Evolutionary conservation across 2,329 filamentous ascomycete genomes (phyloP), one percentile per base, ranked within the genome.

Genomic region (Catunica adiposa): DNA sequence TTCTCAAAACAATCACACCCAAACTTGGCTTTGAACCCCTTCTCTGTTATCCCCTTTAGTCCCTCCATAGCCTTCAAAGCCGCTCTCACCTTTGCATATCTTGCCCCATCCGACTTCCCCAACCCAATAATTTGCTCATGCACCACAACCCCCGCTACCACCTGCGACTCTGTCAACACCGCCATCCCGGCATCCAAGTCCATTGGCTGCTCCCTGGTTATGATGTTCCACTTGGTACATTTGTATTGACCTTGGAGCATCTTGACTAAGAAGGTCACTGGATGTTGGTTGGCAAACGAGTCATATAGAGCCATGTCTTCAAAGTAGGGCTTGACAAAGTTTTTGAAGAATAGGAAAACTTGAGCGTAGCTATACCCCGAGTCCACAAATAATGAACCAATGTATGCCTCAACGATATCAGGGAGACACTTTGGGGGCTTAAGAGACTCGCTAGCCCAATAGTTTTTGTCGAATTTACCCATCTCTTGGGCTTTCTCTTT

Each of bases 311-410:
- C 71, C 82, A 97, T 95, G 66, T 96, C 84, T 53, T 77, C 73
- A 65, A 97, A 97, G 69, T 82, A 95, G 2, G 80, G 82, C 56
- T 76, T 75, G 56, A 97, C 77, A 60, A 89, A 80, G 14, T 63
- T 65, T n/a, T 79, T 68, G 67, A 95, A 96, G 69, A 98, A 97
- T 0, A 65, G 65, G 60, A 84, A 79, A 1, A 97, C 84, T 17
- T 81, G 73, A 11, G 66, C 66, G 66, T 84, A 96, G 64, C 92
- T 71, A 68, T 90, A 97, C 48, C 76, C 73, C 0, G 86, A 84
- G 67, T 98, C 92, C 9, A 98, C 84, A 65, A 97, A 97, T 22
- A 96, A 75, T 20, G 90, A 90, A 1, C 89, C 92, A 2, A 96
- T 71, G 62, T 89, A 92, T 0, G 90, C 80, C 72, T 98, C 92